Conservation (phyloP, 768 basidiomycete genomes). For the Leccinum obscurum region DNA sequence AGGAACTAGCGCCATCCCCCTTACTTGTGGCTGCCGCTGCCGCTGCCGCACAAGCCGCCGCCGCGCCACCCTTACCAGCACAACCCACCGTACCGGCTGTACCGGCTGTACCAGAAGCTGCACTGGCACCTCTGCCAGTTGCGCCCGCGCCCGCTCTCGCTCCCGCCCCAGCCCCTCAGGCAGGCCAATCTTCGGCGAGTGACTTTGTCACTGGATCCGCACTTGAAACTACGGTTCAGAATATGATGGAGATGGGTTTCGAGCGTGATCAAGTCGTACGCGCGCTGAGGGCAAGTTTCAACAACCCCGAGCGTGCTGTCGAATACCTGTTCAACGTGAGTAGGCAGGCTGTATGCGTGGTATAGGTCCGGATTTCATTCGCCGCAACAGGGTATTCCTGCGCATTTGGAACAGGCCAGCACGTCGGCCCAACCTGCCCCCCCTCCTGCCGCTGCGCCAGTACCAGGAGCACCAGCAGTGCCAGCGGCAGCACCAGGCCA, state of each 20-base stretch:
- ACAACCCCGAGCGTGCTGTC: constrained; percentile 97
- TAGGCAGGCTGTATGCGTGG: constrained; percentile 10
- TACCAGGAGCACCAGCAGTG: constrained; percentile 31
- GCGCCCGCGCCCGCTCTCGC: constrained; percentile 26
- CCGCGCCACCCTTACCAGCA: constrained; percentile 23
- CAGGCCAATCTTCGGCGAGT: constrained; percentile 39
- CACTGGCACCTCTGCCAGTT: constrained; percentile 32
- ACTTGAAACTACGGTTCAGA: constrained; percentile 73
- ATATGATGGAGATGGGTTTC: constrained; percentile 96
- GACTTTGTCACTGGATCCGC: constrained; percentile 77
- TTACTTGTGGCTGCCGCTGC: constrained; percentile 7
- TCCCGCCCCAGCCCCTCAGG: constrained; percentile 29
- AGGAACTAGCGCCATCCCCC: constrained; percentile 12
- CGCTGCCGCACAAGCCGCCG: constrained; percentile 10
- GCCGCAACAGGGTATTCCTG: constrained; percentile 71
- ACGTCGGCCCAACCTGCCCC: constrained; percentile 43
- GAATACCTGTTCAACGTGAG: constrained; percentile 94
- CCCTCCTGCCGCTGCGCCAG: constrained; percentile 39
- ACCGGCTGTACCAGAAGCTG: constrained; percentile 33
- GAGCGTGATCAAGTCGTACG: constrained; percentile 78
- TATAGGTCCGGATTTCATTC: constrained; percentile 11
- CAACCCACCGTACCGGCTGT: constrained; percentile 28
- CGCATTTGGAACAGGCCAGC: constrained; percentile 36
- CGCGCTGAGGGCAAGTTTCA: constrained; percentile 90
- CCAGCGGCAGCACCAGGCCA: constrained; percentile 36